Evolutionary conservation across 2,329 filamentous ascomycete genomes (phyloP), one percentile per base, ranked within the genome.

Genomic region (Calonectria hawksworthii): DNA sequence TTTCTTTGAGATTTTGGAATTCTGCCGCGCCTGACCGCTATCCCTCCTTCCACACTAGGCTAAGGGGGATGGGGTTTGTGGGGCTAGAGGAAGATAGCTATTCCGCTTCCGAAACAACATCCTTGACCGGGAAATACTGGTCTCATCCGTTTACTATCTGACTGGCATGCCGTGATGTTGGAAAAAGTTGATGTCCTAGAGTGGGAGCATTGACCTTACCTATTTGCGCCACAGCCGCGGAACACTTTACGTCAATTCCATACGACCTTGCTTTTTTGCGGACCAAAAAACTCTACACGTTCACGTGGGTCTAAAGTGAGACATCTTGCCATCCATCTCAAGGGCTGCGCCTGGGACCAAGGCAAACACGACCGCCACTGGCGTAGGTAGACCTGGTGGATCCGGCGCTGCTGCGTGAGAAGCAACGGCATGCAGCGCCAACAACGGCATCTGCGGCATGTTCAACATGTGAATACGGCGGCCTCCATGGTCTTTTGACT

Each of bases 21-120:
- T 83, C 82, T 86, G 85, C 85, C 84, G 54, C 10, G 18, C 3
- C 44, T 74, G 79, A 84, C 84, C 83, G 81, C 81, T 77, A 73
- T 79, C 79, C 80, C 78, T 77, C 79, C 77, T 80, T 75, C 82
- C 78, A 26, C n/a, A 78, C 76, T 56, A 13, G 79, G 76, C 18
- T 47, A 54, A 21, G 54, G 21, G 54, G 11, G 18, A 36, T 3
- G 14, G n/a, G 21, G 4, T 2, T 65, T 59, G 54, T 74, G 75
- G 71, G 69, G n/a, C 1, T 1, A 0, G 1, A 65, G 79, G 76
- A 6, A 23, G 13, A 73, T 73, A n/a, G 51, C 79, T 80, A 66
- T 74, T 69, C 79, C 78, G 70, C 9, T 3, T 14, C n/a, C 66
- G 28, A 65, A 69, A 34, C 30, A 2, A 32, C 44, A 16, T 11